phyloP scores from a whole-genome alignment of 768 basidiomycete genomes.

The Boletus barrowsii region DNA sequence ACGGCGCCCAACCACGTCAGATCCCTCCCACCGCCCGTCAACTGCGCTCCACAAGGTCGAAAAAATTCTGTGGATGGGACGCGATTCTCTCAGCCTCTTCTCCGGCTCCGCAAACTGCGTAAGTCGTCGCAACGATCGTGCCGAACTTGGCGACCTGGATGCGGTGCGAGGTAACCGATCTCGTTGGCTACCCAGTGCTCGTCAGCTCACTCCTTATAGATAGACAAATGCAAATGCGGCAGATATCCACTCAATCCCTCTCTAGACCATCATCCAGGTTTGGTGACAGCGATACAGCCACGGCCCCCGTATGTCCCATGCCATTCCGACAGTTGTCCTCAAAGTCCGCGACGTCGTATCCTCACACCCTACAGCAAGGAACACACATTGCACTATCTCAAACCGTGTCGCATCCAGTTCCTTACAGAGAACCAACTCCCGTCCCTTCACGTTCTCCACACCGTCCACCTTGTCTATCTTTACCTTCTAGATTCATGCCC shows the following conservation, averaged over 20 bases:
- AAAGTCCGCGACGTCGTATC: slow-evolving; percentile 18
- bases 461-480: slow-evolving; percentile 27
- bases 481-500: slow-evolving; percentile 20
- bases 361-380: background rate
- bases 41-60: slow-evolving; percentile 32
- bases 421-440: slow-evolving; percentile 36
- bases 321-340: slow-evolving; percentile 19
- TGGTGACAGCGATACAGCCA: slow-evolving; percentile 24
- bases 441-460: slow-evolving; percentile 38
- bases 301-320: slow-evolving; percentile 12
- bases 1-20: slow-evolving; percentile 1
- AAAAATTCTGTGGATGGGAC: slow-evolving; percentile 32
- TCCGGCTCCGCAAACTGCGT: slow-evolving; percentile 12
- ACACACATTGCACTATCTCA: slow-evolving; percentile 1
- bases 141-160: slow-evolving; percentile 15
- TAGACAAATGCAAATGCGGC: slow-evolving; percentile 13
- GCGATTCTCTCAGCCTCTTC: slow-evolving; percentile 29
- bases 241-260: slow-evolving; percentile 5
- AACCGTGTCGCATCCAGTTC: slow-evolving; percentile 21
- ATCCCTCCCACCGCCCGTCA: slow-evolving; percentile 20
- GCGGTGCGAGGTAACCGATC: slow-evolving; percentile 25
- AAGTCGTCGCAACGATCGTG: slow-evolving; percentile 16
- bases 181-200: background rate
- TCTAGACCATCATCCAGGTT: slow-evolving; percentile 14
- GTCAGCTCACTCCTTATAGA: slow-evolving; percentile 12